Evolutionary conservation across 345 rosid species (phyloP), one percentile per base, ranked within the genome.

Genomic region (Linum tenue): DNA sequence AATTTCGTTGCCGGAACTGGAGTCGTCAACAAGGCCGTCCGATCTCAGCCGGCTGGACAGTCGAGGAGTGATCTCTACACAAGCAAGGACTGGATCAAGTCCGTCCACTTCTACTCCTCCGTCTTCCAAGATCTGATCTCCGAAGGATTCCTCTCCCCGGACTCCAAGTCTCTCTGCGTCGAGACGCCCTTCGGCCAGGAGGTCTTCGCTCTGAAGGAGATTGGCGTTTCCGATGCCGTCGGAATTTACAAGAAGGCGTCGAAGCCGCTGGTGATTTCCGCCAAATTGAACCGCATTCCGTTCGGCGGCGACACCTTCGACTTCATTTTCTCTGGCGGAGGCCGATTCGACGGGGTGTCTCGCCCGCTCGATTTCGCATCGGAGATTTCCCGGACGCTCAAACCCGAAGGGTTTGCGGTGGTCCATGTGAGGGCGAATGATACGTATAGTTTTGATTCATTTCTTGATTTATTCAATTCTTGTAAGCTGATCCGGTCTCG

Each of bases 361-460:
- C 83, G 81, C 64, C 89, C 87, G 66, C 43, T 80, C 77, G 89
- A 79, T 60, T 84, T 87, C 59, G 98, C 97, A 1, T 73, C 86
- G 11, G 99, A 95, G 84, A 87, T 95, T 51, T 42, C 71, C 7
- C 82, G 99, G 76, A 82, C 84, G 9, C 73, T 95, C 82, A 95
- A 85, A 74, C 98, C 96, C 81, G 76, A 86, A 81, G 98, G 99
- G 79, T 82, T 78, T 72, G 77, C 78, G 39, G 94, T 86, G 69
- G 83, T 84, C 79, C 99, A 95, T 66, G 80, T 85, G 69, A 84
- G 79, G 60, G 91, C 97, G 36, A 87, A 90, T 63, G 99, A 95
- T 82, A 82, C 85, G 11, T 95, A 91, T 70, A 95, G 99, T 76
- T 86, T 95, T 77, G 84, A 91, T 89, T 89, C 99, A 12, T 95